Base-by-base conservation (phyloP, 495 filamentous ascomycete species). In the Acidiella bohemica region DNA sequence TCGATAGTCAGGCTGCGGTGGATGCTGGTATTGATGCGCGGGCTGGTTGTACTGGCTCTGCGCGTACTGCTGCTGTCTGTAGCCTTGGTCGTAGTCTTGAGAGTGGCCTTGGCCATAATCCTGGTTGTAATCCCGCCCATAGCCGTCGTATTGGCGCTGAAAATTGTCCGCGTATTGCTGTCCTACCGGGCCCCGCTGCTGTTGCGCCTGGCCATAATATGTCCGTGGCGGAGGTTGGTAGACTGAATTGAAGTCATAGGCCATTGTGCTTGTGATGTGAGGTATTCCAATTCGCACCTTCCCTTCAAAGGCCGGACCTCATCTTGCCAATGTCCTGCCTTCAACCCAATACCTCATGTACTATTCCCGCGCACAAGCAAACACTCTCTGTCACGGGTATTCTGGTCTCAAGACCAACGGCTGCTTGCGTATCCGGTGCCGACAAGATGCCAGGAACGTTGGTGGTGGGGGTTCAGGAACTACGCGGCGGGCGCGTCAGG, bases 201-300 rank as follows among this genome's bases (percentile, higher is more conserved):
- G 7, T 33, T 41, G 39, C 21, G 28, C 10, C 29, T 49, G 39
- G 29, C 33, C 41, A 21, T 50, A 50, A 39, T 50, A 50, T 18
- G 28, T 13, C 13, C 47, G 22, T 17, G 18, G 35, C 19, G 47
- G 47, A 20, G 47, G 32, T 28, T 50, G 14, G 23, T 50, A 50
- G 8, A 24, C 37, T 2, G 23, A 5, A n/a, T 36, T 28, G 21
- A 32, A 3, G 32, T 50, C 35, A 37, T 50, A 50, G 3, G 47
- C 47, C 47, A 50, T 50, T 29, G 34, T 22, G 19, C 34, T 25
- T 5, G 9, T 10, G 14, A 9, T 34, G 9, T 17, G n/a, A n/a
- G 25, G n/a, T 8, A 19, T 37, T 37, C 20, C 23, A 9, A 11
- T 13, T 8, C n/a, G n/a, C n/a, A n/a, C n/a, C n/a, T n/a, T n/a